Percentiles rank a stretch among this genome's conserved stretches.
These are phyloP conservation scores for Clohesyomyces aquaticus DNA, from an alignment of 495 filamentous ascomycete species.

Conservation along the genomic window DNA sequence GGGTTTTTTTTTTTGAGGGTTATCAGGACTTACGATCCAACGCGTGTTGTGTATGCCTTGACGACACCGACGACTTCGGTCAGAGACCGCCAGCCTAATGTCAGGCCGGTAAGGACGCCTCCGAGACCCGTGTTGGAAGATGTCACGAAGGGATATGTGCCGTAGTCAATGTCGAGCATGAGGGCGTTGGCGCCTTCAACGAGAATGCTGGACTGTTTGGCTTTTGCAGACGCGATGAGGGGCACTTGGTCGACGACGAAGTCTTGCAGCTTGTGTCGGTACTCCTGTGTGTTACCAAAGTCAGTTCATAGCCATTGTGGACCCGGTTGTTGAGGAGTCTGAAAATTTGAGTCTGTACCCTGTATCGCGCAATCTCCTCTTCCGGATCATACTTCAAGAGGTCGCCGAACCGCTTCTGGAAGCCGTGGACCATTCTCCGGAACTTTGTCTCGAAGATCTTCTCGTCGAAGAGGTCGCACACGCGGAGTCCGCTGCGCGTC, in stretches of 20 bases:
- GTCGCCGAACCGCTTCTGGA: slow-evolving; percentile 74
- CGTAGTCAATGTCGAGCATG: slow-evolving; percentile 71
- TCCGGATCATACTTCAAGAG: slow-evolving; percentile 76
- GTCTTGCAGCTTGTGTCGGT: slow-evolving; percentile 66
- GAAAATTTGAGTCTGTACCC: slow-evolving; percentile 39
- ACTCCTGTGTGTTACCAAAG: slow-evolving; percentile 56
- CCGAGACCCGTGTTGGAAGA: slow-evolving; percentile 63
- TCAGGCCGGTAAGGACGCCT: slow-evolving; percentile 74
- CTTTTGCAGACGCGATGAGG: slow-evolving; percentile 60
- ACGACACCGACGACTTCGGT: slow-evolving; percentile 79
- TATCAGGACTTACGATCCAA: slow-evolving; percentile 34
- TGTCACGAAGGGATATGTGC: slow-evolving; percentile 80
- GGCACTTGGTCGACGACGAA: slow-evolving; percentile 72
- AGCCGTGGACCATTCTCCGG: slow-evolving; percentile 65
- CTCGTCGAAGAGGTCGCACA: slow-evolving; percentile 77
- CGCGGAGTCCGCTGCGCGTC: slow-evolving; percentile 70
- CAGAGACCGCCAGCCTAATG: slow-evolving; percentile 46
- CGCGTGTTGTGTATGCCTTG: slow-evolving; percentile 70
- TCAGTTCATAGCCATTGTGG: neutral
- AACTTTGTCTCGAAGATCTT: slow-evolving; percentile 74
- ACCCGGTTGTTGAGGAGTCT: neutral
- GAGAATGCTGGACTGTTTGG: slow-evolving; percentile 66
- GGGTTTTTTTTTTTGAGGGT: slow-evolving; percentile 1
- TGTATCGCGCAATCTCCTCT: slow-evolving; percentile 73
- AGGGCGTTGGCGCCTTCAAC: slow-evolving; percentile 91